These are phyloP conservation scores for Lentinula raphanica DNA, from an alignment of 768 basidiomycete species.

Conservation along the genomic window DNA sequence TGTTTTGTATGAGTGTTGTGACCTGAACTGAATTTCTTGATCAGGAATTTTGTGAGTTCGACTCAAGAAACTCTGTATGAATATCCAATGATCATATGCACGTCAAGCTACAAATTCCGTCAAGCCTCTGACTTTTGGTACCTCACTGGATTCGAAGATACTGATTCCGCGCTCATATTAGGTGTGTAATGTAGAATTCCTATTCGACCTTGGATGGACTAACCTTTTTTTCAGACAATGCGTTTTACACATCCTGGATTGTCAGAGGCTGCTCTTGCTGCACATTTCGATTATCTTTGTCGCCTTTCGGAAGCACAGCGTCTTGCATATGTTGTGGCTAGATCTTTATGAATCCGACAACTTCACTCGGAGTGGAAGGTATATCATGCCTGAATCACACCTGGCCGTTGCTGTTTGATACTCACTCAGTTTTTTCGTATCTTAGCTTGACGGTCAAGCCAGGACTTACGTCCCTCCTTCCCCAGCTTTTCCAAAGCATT, in stretches of 20 bases:
- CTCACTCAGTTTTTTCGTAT: not conserved
- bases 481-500: too few species aligned
- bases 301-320: slow-evolving; percentile 74
- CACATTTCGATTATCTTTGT: slow-evolving; percentile 90
- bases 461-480: slow-evolving; percentile 87
- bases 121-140: slow-evolving; percentile 95
- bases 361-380: slow-evolving; percentile 52
- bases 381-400: slow-evolving; percentile 19
- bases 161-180: slow-evolving; percentile 83
- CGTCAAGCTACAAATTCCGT: slow-evolving; percentile 83
- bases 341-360: slow-evolving; percentile 85
- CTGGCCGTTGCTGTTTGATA: too few species aligned
- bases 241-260: slow-evolving; percentile 55
- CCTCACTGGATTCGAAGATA: slow-evolving; percentile 92
- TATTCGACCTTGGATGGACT: not conserved
- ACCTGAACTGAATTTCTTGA: slow-evolving; percentile 7
- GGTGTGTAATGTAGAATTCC: slow-evolving; percentile 34
- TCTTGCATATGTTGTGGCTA: slow-evolving; percentile 79
- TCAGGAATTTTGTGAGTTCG: slow-evolving; percentile 71
- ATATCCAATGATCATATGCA: slow-evolving; percentile 6
- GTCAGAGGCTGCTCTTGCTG: slow-evolving; percentile 58
- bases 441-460: slow-evolving; percentile 83
- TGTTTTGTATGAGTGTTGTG: not conserved
- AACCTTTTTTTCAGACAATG: slow-evolving; percentile 60
- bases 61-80: not conserved